Percentiles rank a stretch among this genome's conserved stretches.
Evolutionary conservation across 139 green algal genomes (phyloP).

Genomic region (Coelastrella sp.): DNA sequence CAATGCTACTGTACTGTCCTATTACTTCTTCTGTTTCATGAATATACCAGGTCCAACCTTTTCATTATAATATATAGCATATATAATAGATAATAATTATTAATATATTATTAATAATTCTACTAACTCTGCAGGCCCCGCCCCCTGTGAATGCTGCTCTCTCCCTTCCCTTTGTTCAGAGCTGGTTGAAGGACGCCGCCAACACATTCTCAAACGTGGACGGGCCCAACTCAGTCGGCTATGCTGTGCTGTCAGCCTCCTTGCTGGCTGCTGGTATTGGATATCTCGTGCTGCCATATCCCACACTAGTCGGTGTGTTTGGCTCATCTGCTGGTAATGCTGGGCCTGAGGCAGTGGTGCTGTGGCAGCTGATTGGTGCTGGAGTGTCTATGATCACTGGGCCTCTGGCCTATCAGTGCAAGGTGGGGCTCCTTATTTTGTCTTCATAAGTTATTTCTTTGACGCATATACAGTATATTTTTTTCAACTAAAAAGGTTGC

Average conservation of each 20-base stretch:
- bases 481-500: no score
- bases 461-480: no score
- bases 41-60: no score
- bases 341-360: slow-evolving; percentile 15
- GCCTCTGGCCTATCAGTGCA: not conserved
- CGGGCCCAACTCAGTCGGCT: not conserved
- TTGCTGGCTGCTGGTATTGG: slow-evolving; percentile 38
- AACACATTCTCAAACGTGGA: not conserved
- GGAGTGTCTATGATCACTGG: slow-evolving; percentile 31
- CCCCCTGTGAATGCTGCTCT: not conserved
- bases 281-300: slow-evolving; percentile 18
- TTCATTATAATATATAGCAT: no score
- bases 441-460: no score
- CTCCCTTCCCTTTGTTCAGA: not conserved
- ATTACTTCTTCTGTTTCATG: no score
- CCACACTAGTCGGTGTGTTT: slow-evolving; percentile 34
- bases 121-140: not conserved
- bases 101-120: not conserved
- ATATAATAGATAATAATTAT: no score
- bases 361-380: slow-evolving; percentile 46
- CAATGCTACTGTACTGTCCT: no score
- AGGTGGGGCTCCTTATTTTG: no score
- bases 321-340: not conserved
- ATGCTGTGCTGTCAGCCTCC: slow-evolving; percentile 20
- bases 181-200: slow-evolving; percentile 21